Conservation (phyloP, 768 basidiomycete species). For the Naganishia kalamii region DNA sequence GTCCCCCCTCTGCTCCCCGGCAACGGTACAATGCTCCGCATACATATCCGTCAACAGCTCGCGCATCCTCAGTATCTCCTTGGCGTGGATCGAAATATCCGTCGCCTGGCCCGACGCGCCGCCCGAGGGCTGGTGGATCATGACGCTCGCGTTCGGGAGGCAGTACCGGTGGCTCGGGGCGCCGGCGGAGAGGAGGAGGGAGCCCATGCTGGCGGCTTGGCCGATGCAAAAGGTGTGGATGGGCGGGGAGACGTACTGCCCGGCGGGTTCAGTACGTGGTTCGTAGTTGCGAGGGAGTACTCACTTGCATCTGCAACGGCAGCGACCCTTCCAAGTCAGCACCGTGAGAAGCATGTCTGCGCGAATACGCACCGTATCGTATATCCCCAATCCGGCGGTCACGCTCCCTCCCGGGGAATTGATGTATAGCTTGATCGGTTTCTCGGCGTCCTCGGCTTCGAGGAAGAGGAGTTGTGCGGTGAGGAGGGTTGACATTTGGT, state of each 20-base stretch:
- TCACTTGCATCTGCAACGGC: conserved; percentile 62
- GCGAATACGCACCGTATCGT: conserved; percentile 71
- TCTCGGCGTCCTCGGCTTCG: conserved; percentile 88
- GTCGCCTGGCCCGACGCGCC: conserved; percentile 92
- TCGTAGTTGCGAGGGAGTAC: conserved; percentile 23
- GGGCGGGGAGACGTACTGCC: conserved; percentile 81
- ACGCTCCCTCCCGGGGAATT: conserved; percentile 96
- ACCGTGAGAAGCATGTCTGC: background rate
- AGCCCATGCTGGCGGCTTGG: conserved; percentile 93
- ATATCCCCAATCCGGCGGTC: conserved; percentile 90
- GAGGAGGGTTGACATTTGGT: conserved; percentile 76
- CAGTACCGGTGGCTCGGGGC: conserved; percentile 86
- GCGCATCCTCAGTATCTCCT: conserved; percentile 86
- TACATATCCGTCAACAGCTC: conserved; percentile 79
- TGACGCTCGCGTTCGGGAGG: conserved; percentile 87
- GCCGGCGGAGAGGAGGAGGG: conserved; percentile 78
- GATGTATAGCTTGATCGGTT: conserved; percentile 93
- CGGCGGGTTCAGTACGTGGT: background rate
- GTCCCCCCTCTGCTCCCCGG: conserved; percentile 59
- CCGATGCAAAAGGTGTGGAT: conserved; percentile 97
- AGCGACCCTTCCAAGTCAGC: background rate
- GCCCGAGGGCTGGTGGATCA: conserved; percentile 98
- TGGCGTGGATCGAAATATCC: conserved; percentile 95
- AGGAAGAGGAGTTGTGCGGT: conserved; percentile 91
- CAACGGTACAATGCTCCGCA: conserved; percentile 70